Evolutionary conservation across 805 yeast species (phyloP).

Genomic region (Suhomyces prunicola): DNA sequence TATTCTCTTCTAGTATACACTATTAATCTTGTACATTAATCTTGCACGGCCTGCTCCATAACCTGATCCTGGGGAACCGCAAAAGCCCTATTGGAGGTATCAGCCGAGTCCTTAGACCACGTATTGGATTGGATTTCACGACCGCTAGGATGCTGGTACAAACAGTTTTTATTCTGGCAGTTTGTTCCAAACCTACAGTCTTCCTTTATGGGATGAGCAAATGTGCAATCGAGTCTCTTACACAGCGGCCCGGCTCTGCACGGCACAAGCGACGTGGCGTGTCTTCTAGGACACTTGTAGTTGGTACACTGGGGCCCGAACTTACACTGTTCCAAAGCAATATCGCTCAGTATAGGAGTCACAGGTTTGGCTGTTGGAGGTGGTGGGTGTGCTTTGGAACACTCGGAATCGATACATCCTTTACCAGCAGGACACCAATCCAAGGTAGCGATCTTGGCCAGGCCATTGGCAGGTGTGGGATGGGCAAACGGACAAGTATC

Average conservation of each 20-base stretch:
- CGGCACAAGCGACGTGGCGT: constrained; percentile 66
- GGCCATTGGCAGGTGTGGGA: constrained; percentile 82
- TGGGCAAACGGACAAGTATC: constrained; percentile 86
- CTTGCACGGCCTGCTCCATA: constrained; percentile 46
- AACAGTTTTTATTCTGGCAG: constrained; percentile 71
- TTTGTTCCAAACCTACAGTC: constrained; percentile 76
- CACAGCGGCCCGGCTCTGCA: constrained; percentile 85
- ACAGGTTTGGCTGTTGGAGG: constrained; percentile 44
- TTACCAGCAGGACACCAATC: constrained; percentile 79
- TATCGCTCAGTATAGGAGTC: constrained; percentile 27
- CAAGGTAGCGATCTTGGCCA: constrained; percentile 61
- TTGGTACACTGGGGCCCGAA: constrained; percentile 76
- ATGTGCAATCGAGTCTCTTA: constrained; percentile 74
- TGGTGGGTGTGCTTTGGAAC: constrained; percentile 82
- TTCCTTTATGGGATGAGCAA: constrained; percentile 77
- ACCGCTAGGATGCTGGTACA: constrained; percentile 81
- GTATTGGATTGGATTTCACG: constrained; percentile 39
- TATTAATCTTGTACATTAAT: constrained; percentile 1
- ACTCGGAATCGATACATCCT: constrained; percentile 55
- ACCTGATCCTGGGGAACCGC: constrained; percentile 76
- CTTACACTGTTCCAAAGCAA: constrained; percentile 76
- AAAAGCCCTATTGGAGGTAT: constrained; percentile 49
- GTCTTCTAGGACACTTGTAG: constrained; percentile 76
- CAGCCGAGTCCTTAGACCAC: constrained; percentile 33
- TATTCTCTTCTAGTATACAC: not conserved